Conservation (phyloP, 2,329 filamentous ascomycete species). For the Ascochyta pisi region DNA sequence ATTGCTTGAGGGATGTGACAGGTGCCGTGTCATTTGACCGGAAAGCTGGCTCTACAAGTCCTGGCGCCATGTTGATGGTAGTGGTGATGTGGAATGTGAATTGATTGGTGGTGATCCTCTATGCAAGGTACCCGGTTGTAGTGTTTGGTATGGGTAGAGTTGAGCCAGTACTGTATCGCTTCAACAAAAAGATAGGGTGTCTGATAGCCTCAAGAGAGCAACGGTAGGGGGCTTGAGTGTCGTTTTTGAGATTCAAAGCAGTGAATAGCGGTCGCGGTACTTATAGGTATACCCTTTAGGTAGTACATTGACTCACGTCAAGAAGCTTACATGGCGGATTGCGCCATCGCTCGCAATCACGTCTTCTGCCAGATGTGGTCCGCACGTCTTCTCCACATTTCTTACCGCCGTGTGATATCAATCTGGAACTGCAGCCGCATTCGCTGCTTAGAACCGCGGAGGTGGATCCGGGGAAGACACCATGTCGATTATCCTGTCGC, state of each 20-base stretch:
- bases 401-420: conserved; percentile 8
- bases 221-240: background rate
- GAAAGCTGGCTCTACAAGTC: conserved; percentile 39
- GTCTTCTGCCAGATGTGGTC: conserved; percentile 11
- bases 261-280: conserved; percentile 4
- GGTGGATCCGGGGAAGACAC: conserved; percentile 19
- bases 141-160: background rate
- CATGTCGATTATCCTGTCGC: conserved; percentile 1
- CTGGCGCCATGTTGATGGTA: conserved; percentile 39
- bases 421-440: conserved; percentile 12
- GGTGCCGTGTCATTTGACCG: conserved; percentile 21
- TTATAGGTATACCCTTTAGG: conserved; percentile 20
- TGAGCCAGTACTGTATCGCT: background rate
- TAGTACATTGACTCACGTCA: conserved; percentile 16
- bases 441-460: conserved; percentile 4
- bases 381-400: conserved; percentile 18
- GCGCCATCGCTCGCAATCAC: conserved; percentile 49
- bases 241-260: background rate
- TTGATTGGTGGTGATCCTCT: conserved; percentile 3
- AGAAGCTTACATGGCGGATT: conserved; percentile 26
- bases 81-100: background rate
- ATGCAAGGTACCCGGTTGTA: conserved; percentile 8
- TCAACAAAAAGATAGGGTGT: background rate
- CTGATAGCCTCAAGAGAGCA: background rate
- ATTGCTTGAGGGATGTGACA: conserved; percentile 18